These are phyloP conservation scores for Penicillium oxalicum DNA, from an alignment of 2,329 filamentous ascomycete species.

Conservation along the genomic window DNA sequence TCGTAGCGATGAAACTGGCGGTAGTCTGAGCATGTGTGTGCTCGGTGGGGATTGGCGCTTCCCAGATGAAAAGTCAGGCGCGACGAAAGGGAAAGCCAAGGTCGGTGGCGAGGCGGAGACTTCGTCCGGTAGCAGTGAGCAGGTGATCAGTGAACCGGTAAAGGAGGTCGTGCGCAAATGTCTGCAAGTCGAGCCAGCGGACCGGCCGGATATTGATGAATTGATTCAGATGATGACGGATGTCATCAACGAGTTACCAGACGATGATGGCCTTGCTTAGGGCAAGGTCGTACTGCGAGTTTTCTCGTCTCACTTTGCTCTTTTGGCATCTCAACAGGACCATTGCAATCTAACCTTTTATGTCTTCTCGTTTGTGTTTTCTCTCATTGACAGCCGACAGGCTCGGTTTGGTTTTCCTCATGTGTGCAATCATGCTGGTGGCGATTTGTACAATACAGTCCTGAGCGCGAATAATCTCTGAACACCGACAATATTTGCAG, in stretches of 20 bases:
- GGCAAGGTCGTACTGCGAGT: neutral
- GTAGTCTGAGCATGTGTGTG: slow-evolving; percentile 85
- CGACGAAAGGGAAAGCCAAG: slow-evolving; percentile 54
- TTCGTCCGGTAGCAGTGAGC: slow-evolving; percentile 36
- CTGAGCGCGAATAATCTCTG: neutral
- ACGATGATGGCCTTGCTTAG: slow-evolving; percentile 46
- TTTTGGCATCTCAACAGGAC: neutral
- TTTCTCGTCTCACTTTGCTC: slow-evolving; percentile 9
- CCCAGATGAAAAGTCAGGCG: slow-evolving; percentile 69
- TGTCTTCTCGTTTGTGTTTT: slow-evolving; percentile 1
- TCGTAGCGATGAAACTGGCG: slow-evolving; percentile 90
- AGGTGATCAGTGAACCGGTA: slow-evolving; percentile 69
- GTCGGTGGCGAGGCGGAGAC: slow-evolving; percentile 19
- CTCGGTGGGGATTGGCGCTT: slow-evolving; percentile 94
- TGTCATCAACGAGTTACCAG: slow-evolving; percentile 62
- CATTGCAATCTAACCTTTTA: neutral
- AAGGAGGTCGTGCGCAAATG: slow-evolving; percentile 84
- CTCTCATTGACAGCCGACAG: slow-evolving; percentile 6
- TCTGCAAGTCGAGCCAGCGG: slow-evolving; percentile 75
- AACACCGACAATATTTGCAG: neutral
- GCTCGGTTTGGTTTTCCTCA: slow-evolving; percentile 7
- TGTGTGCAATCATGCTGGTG: slow-evolving; percentile 8
- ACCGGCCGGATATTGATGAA: slow-evolving; percentile 81
- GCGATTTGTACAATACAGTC: slow-evolving; percentile 22
- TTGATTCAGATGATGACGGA: slow-evolving; percentile 72